These are phyloP conservation scores for Epipyxis sp. DNA, from an alignment of 108 stramenopile species.

Conservation along the genomic window DNA sequence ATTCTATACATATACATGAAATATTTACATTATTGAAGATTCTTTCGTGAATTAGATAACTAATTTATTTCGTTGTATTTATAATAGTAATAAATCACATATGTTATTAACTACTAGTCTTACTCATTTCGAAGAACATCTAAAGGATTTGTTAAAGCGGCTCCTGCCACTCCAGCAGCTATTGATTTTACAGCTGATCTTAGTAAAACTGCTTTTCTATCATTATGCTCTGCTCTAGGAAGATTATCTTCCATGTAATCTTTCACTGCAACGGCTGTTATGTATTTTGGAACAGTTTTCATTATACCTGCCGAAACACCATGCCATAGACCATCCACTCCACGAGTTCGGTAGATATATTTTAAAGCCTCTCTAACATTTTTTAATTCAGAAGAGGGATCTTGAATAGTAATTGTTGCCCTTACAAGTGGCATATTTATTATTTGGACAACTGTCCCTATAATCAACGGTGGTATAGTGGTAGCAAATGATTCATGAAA, in stretches of 20 bases:
- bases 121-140: conserved; percentile 94
- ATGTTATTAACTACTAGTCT: not conserved
- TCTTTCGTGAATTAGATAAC: no score
- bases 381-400: conserved; percentile 56
- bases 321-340: conserved; percentile 73
- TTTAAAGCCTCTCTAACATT: conserved; percentile 67
- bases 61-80: no score
- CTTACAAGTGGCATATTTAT: conserved; percentile 90
- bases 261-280: conserved; percentile 84
- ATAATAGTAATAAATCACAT: no score
- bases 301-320: conserved; percentile 86
- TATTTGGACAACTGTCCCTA: conserved; percentile 71
- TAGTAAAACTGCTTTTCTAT: conserved; percentile 38
- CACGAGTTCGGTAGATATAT: conserved; percentile 58
- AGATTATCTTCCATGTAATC: conserved; percentile 51
- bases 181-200: conserved; percentile 80
- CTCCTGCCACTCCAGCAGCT: conserved; percentile 88
- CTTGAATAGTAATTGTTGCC: conserved; percentile 81
- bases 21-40: no score
- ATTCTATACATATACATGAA: no score
- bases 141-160: conserved; percentile 89
- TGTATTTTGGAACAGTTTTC: conserved; percentile 98
- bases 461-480: conserved; percentile 72
- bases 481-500: conserved; percentile 36
- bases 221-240: not conserved